Evolutionary conservation across 1,139 yeast species (phyloP), one percentile per base, ranked within the genome.

Genomic region (Candida sp.): DNA sequence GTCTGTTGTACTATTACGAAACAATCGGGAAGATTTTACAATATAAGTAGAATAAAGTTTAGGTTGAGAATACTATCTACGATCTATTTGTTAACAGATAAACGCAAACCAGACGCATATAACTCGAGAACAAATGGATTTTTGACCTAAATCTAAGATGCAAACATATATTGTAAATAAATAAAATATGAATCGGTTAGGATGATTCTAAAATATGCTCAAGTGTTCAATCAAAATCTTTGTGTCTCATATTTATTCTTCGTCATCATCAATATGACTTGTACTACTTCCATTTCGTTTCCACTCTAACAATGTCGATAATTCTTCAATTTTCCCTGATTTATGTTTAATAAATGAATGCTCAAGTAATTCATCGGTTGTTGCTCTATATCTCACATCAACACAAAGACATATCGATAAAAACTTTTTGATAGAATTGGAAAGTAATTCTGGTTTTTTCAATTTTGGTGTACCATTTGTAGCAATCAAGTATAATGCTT

Each of bases 391-490:
- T 57, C 87, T 79, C 41, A 91, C 97, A 64, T 95, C 98, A 37
- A 93, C 99, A 64, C 98, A 91, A 36, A 93, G 74, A 69, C 99
- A 93, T 43, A 90, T 91, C 41, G 95, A 84, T 58, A 93, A 74
- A 60, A 93, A 93, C 57, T 87, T 82, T 72, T 91, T 91, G 50
- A 95, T 85, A 33, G 86, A 84, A 52, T 82, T 75, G 19, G 95
- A 84, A 47, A 93, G 73, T 42, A 72, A 65, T 50, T 88, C 97
- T 2, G 99, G 97, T 50, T 85, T 79, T 68, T 89, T 91, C 56
- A 93, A 73, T 63, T 90, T 90, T 35, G 99, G 99, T 1, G 99
- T 93, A 48, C 99, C 99, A 60, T 90, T 91, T 1, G 97, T 88
- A 11, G 97, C 98, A 71, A 93, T 93, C 57, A 93, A 70, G 63